Evolutionary conservation across 1,284 basidiomycete genomes (phyloP).

Genomic region (Serendipita sp.): DNA sequence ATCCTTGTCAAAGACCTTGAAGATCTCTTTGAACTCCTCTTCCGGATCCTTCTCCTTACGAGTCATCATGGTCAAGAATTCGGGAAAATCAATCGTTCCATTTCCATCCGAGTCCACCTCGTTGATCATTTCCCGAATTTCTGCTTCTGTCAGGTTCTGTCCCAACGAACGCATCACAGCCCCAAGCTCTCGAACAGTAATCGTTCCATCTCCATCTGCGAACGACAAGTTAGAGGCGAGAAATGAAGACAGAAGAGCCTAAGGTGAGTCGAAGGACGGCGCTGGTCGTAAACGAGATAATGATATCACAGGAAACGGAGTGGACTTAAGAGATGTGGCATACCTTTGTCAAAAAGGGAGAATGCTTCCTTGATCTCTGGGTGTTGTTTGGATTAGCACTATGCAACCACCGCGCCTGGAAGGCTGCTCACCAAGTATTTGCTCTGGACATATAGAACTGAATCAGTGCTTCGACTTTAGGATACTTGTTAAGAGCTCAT

Average conservation of each 20-base stretch:
- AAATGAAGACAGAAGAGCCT: no score
- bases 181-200: conserved; percentile 90
- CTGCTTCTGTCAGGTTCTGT: conserved; percentile 91
- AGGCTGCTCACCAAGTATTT: conserved; percentile 55
- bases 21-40: conserved; percentile 52
- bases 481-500: not conserved
- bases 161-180: conserved; percentile 95
- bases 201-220: conserved; percentile 94
- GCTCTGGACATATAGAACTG: conserved; percentile 29
- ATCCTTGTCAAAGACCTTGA: conserved; percentile 57
- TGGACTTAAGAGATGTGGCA: not conserved
- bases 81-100: conserved; percentile 92
- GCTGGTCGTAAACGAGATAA: not conserved
- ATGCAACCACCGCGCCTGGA: conserved; percentile 13
- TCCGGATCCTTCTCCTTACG: conserved; percentile 85
- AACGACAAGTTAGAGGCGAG: not conserved
- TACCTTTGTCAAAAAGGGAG: conserved; percentile 79
- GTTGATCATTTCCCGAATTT: conserved; percentile 95
- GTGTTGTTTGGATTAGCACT: conserved; percentile 14
- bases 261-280: not conserved
- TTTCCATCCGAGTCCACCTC: conserved; percentile 54
- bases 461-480: not conserved
- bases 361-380: conserved; percentile 82
- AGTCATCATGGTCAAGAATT: conserved; percentile 93
- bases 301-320: not conserved